A percentile compares a stretch with the other conserved stretches of the same genome.
Evolutionary conservation across 345 rosid genomes (phyloP).

Genomic region (Salix brachista): DNA sequence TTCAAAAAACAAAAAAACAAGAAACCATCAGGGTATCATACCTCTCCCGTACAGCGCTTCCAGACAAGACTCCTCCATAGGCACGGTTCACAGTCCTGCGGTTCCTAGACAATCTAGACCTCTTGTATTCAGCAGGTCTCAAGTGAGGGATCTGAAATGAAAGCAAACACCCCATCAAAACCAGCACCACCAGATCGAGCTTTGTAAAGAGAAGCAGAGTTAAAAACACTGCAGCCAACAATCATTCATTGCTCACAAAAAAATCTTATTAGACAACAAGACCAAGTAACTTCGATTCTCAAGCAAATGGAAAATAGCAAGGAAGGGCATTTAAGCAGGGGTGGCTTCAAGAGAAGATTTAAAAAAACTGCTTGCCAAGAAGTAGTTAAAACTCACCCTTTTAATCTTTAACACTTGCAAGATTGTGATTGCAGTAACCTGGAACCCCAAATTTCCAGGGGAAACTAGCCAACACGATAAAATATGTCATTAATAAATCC

Average conservation of each 20-base stretch:
- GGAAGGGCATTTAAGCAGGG: background rate
- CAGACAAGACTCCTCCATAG: conserved; percentile 30
- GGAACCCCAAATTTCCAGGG: background rate
- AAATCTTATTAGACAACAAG: background rate
- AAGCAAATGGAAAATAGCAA: background rate
- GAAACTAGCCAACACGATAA: background rate
- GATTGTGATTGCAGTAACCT: background rate
- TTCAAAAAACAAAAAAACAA: background rate
- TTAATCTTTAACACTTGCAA: background rate
- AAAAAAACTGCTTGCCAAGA: background rate
- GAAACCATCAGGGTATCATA: background rate
- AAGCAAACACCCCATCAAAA: background rate
- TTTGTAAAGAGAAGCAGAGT: background rate
- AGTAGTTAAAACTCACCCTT: background rate
- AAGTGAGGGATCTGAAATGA: conserved; percentile 24
- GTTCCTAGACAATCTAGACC: conserved; percentile 28
- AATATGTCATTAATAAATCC: background rate
- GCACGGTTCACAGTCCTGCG: conserved; percentile 31
- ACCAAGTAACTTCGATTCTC: background rate
- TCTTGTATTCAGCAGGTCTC: conserved; percentile 35
- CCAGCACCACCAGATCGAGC: background rate
- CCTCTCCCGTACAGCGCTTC: conserved; percentile 32
- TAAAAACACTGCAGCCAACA: background rate
- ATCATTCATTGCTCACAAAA: background rate
- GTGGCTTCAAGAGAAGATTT: background rate